A percentile compares a stretch with the other conserved stretches of the same genome.
Conservation (phyloP, 2,329 filamentous ascomycete species). For the Hymenoscyphus repandus region DNA sequence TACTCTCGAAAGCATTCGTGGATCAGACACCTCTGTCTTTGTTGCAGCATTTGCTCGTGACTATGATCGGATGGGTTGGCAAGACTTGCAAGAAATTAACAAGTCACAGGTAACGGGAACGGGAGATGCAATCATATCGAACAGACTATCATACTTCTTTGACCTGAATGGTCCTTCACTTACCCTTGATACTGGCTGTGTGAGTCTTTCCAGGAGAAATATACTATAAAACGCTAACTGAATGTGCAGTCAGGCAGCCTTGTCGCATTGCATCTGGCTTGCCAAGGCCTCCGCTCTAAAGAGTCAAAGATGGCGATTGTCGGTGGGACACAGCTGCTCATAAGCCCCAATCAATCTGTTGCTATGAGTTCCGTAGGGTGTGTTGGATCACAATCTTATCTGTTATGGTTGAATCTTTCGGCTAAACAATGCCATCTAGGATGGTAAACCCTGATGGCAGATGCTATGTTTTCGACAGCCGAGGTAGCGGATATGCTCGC, state of each 20-base stretch:
- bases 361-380: no score
- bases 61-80: neutral
- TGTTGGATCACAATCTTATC: no score
- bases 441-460: slow-evolving; percentile 28
- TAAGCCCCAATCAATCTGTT: slow-evolving; percentile 44
- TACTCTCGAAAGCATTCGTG: slow-evolving; percentile 6
- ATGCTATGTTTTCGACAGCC: slow-evolving; percentile 50
- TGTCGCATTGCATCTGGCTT: no score
- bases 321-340: slow-evolving; percentile 44
- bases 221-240: no score
- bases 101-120: slow-evolving; percentile 24
- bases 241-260: slow-evolving; percentile 45
- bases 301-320: slow-evolving; percentile 12
- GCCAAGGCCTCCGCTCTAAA: no score
- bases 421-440: slow-evolving; percentile 14
- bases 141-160: slow-evolving; percentile 50
- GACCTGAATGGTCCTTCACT: slow-evolving; percentile 46
- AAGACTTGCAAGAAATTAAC: neutral
- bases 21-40: slow-evolving; percentile 27
- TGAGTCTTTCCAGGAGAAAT: no score
- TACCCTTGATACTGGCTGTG: slow-evolving; percentile 52
- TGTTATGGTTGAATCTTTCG: slow-evolving; percentile 14
- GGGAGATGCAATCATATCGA: slow-evolving; percentile 40
- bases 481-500: slow-evolving; percentile 57
- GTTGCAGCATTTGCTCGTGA: slow-evolving; percentile 31